Conservation (phyloP, 257 asterid genomes). For the Solanum tarijense region DNA sequence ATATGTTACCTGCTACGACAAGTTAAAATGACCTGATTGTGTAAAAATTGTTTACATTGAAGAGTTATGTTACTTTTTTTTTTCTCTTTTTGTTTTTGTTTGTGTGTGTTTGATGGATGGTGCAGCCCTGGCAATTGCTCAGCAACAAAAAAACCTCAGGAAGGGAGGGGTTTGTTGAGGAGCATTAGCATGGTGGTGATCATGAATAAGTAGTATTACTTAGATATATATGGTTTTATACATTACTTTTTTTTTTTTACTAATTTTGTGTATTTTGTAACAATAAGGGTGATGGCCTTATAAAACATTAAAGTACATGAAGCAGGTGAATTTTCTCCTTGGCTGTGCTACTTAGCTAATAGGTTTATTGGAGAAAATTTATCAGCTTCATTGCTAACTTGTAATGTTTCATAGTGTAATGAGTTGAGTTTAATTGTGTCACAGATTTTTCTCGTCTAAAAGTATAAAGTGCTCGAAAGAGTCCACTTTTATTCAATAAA, state of each 20-base stretch:
- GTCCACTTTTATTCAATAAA: background rate
- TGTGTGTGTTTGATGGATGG: background rate
- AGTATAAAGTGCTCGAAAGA: background rate
- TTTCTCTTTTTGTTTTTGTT: background rate
- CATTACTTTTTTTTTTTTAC: background rate
- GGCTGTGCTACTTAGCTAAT: background rate
- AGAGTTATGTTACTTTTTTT: background rate
- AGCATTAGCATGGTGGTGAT: conserved; percentile 40
- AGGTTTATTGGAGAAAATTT: conserved; percentile 34
- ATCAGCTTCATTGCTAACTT: conserved; percentile 37
- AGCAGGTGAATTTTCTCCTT: conserved; percentile 54
- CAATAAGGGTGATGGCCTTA: conserved; percentile 15
- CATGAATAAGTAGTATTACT: conserved; percentile 2
- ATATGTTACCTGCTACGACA: background rate
- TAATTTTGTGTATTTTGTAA: background rate
- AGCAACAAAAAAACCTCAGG: conserved; percentile 41
- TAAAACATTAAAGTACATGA: conserved; percentile 21
- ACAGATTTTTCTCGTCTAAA: background rate
- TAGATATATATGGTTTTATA: background rate
- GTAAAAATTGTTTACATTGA: background rate
- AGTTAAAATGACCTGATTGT: background rate
- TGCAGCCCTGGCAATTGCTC: conserved; percentile 43
- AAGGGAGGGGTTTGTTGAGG: conserved; percentile 40
- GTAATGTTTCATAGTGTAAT: background rate
- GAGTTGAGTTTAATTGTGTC: background rate